phyloP scores from a whole-genome alignment of 768 basidiomycete species.

The Paxillus ammoniavirescens region DNA sequence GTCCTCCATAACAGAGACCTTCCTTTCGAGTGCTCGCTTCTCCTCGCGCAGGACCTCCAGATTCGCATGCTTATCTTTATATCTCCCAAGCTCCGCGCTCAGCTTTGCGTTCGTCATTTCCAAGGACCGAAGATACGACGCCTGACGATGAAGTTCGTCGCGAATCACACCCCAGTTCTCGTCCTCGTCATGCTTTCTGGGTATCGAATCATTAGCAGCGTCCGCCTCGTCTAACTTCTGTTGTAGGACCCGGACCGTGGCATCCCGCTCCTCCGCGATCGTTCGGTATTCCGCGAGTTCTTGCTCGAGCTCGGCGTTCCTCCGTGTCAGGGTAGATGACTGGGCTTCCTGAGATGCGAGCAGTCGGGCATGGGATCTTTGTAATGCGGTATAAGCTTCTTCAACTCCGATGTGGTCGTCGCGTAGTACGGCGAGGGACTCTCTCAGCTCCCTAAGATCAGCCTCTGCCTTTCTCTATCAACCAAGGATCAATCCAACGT shows the following conservation, averaged over 20 bases:
- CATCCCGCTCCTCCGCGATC: constrained; percentile 41
- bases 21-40: constrained; percentile 61
- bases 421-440: constrained; percentile 45
- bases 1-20: constrained; percentile 48
- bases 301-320: constrained; percentile 44
- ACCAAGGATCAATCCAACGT: neutral
- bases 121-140: constrained; percentile 55
- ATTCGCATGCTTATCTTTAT: constrained; percentile 56
- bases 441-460: constrained; percentile 53
- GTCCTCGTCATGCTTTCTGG: constrained; percentile 37
- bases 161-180: constrained; percentile 62
- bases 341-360: constrained; percentile 51
- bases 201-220: constrained; percentile 30
- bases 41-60: constrained; percentile 75
- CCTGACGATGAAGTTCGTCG: constrained; percentile 68
- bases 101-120: constrained; percentile 60
- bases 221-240: constrained; percentile 46
- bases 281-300: constrained; percentile 44
- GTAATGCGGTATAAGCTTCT: constrained; percentile 50
- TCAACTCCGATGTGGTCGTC: constrained; percentile 62
- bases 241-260: constrained; percentile 44
- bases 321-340: constrained; percentile 46
- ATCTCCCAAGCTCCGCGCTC: constrained; percentile 47
- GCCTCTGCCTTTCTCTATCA: constrained; percentile 47
- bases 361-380: constrained; percentile 48